Base-by-base conservation (phyloP, 2,329 filamentous ascomycete species). In the Didymellaceae sp. region DNA sequence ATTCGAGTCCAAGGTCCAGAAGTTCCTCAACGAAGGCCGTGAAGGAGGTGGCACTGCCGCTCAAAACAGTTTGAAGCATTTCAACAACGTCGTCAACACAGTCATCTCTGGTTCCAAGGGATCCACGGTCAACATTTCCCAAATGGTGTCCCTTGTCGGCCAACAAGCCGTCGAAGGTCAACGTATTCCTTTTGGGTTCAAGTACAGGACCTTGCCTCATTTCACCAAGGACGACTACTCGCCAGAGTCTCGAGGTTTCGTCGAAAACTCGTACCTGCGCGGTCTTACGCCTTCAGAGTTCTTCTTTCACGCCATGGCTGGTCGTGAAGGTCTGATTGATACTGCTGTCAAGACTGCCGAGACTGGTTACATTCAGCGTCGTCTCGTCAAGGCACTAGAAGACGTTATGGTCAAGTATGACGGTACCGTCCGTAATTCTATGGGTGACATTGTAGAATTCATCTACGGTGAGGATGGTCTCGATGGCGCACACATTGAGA, bases 221-320 rank as follows among this genome's bases (percentile, higher is more conserved):
- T 99, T 99, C 76, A 96, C 94, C 59, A 99, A 99, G 80, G 95
- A 99, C 66, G 95, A 99, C 74, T 99, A 97, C 75, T 97, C 93
- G 16, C 91, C 94, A 9, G 92, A 97, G 72, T 93, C 94, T 35
- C 88, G 94, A 78, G 94, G 94, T 32, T 99, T 99, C 69, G 94
- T 99, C 16, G 94, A 99, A 75, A 99, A 99, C 77, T 99, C 94
- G 0, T 99, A 99, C 66, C 84, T 99, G 10, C 90, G 94, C 80
- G 94, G 94, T 47, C 79, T 99, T 52, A 99, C 95, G 0, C 94
- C 94, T 0, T 88, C 90, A 1, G 94, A 99, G 65, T 99, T 99
- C 78, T 99, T 97, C 80, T 99, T 99, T 83, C 94, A 99, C 83
- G 94, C 94, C 70, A 99, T 99, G 94, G 94, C 94, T 81, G 94